Evolutionary conservation across 768 basidiomycete species (phyloP).

Genomic region (Psilocybe azurescens): DNA sequence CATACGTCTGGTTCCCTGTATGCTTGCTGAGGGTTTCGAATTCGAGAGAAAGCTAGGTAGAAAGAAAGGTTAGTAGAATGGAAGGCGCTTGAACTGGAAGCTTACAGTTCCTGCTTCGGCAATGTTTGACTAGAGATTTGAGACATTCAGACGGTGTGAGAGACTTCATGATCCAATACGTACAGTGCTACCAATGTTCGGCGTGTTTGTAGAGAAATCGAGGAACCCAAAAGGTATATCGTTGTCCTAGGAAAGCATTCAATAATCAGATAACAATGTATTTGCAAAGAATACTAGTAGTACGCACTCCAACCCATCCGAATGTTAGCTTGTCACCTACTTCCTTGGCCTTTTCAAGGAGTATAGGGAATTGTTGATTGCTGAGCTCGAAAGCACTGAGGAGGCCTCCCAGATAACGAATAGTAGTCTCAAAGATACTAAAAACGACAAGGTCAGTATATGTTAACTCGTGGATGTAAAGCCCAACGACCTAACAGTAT

Average conservation of each 20-base stretch:
- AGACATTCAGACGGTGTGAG: neutral
- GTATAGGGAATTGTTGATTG: slow-evolving; percentile 47
- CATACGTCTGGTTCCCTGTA: slow-evolving; percentile 67
- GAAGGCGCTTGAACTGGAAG: neutral
- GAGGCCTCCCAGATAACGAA: slow-evolving; percentile 72
- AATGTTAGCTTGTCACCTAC: slow-evolving; percentile 67
- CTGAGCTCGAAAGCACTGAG: slow-evolving; percentile 75
- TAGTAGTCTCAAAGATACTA: slow-evolving; percentile 79
- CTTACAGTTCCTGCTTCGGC: slow-evolving; percentile 61
- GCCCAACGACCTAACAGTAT: slow-evolving; percentile 41
- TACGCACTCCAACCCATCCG: slow-evolving; percentile 62
- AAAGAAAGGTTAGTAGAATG: neutral
- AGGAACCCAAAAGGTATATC: slow-evolving; percentile 46
- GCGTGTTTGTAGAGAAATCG: slow-evolving; percentile 52
- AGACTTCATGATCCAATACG: neutral
- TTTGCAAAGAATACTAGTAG: neutral
- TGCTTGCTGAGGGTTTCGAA: slow-evolving; percentile 60
- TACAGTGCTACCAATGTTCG: slow-evolving; percentile 24
- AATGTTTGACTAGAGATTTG: slow-evolving; percentile 47
- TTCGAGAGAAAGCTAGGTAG: slow-evolving; percentile 61
- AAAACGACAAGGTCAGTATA: neutral
- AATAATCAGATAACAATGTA: too few relatives aligned
- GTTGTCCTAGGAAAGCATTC: slow-evolving; percentile 33
- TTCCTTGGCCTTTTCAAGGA: slow-evolving; percentile 67
- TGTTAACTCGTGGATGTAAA: neutral